Percentiles rank a stretch among this genome's conserved stretches.
Evolutionary conservation across 1,284 basidiomycete genomes (phyloP).

Genomic region (Ceratobasidium sp.): DNA sequence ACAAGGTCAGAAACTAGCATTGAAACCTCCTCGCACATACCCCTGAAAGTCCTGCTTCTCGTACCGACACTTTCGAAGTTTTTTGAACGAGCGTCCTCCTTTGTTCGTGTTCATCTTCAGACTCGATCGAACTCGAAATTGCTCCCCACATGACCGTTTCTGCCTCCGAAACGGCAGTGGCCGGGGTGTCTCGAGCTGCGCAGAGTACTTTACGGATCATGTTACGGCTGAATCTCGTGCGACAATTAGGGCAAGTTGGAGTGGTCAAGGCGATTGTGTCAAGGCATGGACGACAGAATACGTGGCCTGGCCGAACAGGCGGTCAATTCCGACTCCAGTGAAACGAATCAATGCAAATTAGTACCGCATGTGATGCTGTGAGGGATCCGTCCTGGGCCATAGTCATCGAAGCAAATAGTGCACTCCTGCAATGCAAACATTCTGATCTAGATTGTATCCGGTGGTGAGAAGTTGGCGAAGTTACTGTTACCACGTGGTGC

Average conservation of each 20-base stretch:
- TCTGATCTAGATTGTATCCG: too few species aligned
- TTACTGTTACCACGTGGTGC: too few species aligned
- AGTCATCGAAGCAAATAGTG: conserved; percentile 30
- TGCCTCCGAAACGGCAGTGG: background rate
- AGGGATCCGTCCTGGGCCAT: conserved; percentile 1
- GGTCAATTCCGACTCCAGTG: background rate
- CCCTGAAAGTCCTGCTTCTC: conserved; percentile 4
- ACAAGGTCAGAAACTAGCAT: background rate
- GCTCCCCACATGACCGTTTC: conserved; percentile 29
- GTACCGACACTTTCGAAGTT: background rate
- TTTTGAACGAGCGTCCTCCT: conserved; percentile 1
- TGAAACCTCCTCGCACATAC: background rate
- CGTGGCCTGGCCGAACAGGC: background rate
- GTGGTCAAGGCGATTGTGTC: background rate
- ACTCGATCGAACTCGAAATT: conserved; percentile 13
- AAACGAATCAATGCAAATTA: too few species aligned
- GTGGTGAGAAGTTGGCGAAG: too few species aligned
- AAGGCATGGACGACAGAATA: conserved; percentile 34
- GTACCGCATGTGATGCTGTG: conserved; percentile 26
- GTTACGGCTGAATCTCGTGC: background rate
- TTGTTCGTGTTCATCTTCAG: conserved; percentile 1
- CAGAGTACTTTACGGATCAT: conserved; percentile 19
- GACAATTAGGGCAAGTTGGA: conserved; percentile 28
- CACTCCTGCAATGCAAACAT: conserved; percentile 37
- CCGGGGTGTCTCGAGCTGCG: background rate